Evolutionary conservation across 2,329 filamentous ascomycete species (phyloP), one percentile per base, ranked within the genome.

Genomic region (Periglandula ipomoeae): DNA sequence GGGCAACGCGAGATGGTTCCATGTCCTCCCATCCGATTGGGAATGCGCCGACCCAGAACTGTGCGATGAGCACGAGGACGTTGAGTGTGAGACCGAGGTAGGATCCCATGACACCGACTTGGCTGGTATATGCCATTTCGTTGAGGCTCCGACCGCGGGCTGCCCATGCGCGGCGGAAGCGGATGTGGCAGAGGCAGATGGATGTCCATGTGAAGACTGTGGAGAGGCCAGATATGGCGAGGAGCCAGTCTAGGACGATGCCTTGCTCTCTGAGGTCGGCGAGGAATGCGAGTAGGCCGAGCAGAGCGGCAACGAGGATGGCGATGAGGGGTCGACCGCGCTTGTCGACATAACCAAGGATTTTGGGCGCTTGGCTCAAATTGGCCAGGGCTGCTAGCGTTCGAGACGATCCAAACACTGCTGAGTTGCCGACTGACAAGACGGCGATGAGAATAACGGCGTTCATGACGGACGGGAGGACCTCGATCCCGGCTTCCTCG

Each of bases 381-480:
- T 95, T 89, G 40, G 90, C 89, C 2, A 96, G 78, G 3, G 90
- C 89, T 23, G 89, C 88, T 7, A 97, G 79, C 2, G 90, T 96
- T 58, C 91, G 83, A 1, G 88, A 94, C 22, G 88, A 91, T 32
- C 89, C 91, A 59, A 95, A 97, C 51, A 96, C 84, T 52, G 89
- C 84, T 6, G 88, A 91, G 67, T 95, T 96, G 50, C 89, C 89
- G 51, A 96, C 90, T 1, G 88, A 94, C 20, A 96, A 71, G 20
- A 95, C 89, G 19, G 90, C 85, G 53, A 95, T 81, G 61, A 96
- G 81, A 63, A 96, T 95, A 52, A 96, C 89, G n/a, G 81, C 82
- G 66, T 97, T 96, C 85, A 96, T 94, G 47, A 96, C 78, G 0
- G 86, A 90, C 2, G 89, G 88, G 3, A 96, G 77, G 2, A 85